A percentile compares a stretch with the other conserved stretches of the same genome.
These are phyloP conservation scores for Brettanomyces bruxellensis DNA, from an alignment of 805 yeast species.

Conservation along the genomic window DNA sequence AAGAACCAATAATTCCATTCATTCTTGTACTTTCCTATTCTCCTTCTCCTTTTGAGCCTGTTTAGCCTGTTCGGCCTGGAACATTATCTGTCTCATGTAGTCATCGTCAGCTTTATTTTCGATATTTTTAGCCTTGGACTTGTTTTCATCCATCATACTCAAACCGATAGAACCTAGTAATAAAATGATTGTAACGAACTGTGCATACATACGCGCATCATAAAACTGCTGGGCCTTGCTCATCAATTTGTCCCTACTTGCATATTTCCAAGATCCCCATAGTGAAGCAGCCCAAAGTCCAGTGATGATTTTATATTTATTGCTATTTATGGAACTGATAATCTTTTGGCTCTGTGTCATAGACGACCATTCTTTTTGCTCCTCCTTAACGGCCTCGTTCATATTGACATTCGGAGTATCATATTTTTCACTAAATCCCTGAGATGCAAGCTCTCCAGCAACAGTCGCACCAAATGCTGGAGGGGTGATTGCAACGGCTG, in stretches of 20 bases:
- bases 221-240: constrained; percentile 72
- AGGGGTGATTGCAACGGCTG: constrained; percentile 42
- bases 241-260: constrained; percentile 67
- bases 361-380: constrained; percentile 37
- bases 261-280: constrained; percentile 70
- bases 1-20: no score
- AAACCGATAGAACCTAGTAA: constrained; percentile 62
- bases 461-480: constrained; percentile 1
- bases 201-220: constrained; percentile 89
- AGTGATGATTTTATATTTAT: constrained; percentile 60
- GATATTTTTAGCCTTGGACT: neutral
- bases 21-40: no score
- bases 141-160: constrained; percentile 50
- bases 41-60: constrained; percentile 8
- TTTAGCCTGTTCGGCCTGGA: constrained; percentile 2
- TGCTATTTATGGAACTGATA: constrained; percentile 37
- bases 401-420: neutral
- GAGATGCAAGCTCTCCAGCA: neutral
- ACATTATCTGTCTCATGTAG: neutral
- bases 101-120: constrained; percentile 1
- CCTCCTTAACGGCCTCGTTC: constrained; percentile 17
- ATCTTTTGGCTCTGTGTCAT: constrained; percentile 41
- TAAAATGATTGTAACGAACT: constrained; percentile 65
- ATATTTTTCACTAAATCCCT: neutral
- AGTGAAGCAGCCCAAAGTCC: constrained; percentile 75